Evolutionary conservation across 306 rosid genomes (phyloP).

Genomic region (Dicorynia guianensis): DNA sequence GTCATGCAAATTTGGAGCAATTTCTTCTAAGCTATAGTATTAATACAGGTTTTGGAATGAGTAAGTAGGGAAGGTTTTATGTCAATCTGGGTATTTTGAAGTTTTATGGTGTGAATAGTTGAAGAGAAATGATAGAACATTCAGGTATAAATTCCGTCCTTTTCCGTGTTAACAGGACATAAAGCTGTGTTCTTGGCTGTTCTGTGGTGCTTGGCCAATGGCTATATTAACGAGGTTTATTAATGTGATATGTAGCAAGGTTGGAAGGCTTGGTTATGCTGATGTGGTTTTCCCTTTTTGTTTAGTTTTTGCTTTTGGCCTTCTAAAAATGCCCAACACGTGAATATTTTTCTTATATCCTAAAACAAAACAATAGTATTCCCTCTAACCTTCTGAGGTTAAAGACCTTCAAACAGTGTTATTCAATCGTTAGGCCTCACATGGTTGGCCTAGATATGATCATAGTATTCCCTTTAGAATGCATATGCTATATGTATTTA

Average conservation of each 20-base stretch:
- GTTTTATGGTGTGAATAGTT: constrained; percentile 21
- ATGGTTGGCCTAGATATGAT: neutral
- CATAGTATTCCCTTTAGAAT: neutral
- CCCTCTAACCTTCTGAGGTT: neutral
- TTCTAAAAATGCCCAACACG: constrained; percentile 10
- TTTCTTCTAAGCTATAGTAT: constrained; percentile 20
- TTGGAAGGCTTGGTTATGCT: constrained; percentile 22
- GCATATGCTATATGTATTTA: neutral
- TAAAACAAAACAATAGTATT: neutral
- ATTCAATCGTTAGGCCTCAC: neutral
- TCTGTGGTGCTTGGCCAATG: constrained; percentile 31
- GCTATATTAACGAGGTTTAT: constrained; percentile 17
- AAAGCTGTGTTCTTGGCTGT: neutral
- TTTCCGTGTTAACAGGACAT: neutral
- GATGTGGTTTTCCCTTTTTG: neutral
- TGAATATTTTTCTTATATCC: constrained; percentile 1
- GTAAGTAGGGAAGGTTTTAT: neutral
- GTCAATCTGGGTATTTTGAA: constrained; percentile 7
- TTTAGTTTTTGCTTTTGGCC: constrained; percentile 25
- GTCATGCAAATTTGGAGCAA: constrained; percentile 26
- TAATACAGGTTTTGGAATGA: constrained; percentile 13
- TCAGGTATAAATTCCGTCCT: neutral
- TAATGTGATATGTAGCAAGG: constrained; percentile 3
- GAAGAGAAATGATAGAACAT: constrained; percentile 22
- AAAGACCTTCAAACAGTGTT: neutral